Conservation (phyloP, 2,329 filamentous ascomycete genomes). For the Colletotrichum sublineola region DNA sequence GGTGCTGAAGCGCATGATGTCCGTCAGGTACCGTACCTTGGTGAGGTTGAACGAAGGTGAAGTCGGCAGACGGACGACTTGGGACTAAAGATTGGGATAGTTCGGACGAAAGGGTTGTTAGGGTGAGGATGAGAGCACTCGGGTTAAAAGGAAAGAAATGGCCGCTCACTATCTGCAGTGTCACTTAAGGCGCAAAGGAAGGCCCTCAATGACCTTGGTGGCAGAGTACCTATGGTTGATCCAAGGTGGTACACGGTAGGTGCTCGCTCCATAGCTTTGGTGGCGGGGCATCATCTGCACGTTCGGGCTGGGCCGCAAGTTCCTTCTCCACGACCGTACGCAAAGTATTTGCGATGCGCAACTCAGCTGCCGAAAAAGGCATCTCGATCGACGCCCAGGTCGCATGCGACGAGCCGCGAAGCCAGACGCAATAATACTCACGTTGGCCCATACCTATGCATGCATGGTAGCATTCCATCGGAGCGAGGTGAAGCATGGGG, state of each 20-base stretch:
- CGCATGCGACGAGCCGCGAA: neutral
- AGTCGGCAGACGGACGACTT: slow-evolving; percentile 9
- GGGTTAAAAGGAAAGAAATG: too few species aligned
- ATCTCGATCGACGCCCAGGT: slow-evolving; percentile 16
- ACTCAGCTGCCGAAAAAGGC: slow-evolving; percentile 28
- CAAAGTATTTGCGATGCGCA: neutral
- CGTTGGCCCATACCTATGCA: neutral
- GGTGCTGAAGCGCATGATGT: slow-evolving; percentile 39
- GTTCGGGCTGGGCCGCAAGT: slow-evolving; percentile 5
- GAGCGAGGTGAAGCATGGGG: slow-evolving; percentile 36
- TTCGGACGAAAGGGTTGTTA: too few species aligned
- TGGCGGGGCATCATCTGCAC: slow-evolving; percentile 28
- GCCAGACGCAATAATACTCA: neutral
- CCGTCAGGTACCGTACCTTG: neutral
- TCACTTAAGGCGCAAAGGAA: too few species aligned
- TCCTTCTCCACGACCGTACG: neutral
- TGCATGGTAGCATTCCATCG: slow-evolving; percentile 24
- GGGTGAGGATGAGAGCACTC: too few species aligned
- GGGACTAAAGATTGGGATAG: too few species aligned
- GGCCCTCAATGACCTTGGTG: too few species aligned
- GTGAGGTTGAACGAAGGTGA: neutral
- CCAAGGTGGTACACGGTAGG: too few species aligned
- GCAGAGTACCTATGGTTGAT: too few species aligned
- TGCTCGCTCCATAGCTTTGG: too few species aligned
- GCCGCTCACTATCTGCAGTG: too few species aligned